Percentiles rank a stretch among this genome's conserved stretches.
phyloP scores from a whole-genome alignment of 352 stramenopile genomes.

The Elongisporangium undulatum region DNA sequence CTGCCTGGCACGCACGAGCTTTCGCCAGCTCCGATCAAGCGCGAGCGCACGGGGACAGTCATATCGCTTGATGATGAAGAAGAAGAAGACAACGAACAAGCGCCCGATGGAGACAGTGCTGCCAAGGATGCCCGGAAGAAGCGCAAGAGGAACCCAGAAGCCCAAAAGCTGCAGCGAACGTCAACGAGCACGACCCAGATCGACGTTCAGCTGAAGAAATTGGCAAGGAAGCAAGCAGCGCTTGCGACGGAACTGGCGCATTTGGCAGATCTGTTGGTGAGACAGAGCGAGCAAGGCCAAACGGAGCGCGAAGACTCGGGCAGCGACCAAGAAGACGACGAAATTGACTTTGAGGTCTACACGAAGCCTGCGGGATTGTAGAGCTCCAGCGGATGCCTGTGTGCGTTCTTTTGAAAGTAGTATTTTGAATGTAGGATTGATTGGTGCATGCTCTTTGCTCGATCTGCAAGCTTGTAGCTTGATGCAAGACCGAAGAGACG shows the following conservation, averaged over 20 bases:
- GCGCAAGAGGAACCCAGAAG: background rate
- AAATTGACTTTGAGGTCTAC: background rate
- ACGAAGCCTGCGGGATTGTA: background rate
- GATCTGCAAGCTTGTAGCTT: too few species aligned
- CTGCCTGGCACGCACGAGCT: background rate
- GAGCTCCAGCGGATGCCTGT: too few species aligned
- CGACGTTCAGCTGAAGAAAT: background rate
- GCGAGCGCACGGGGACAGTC: background rate
- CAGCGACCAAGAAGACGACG: background rate
- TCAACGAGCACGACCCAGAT: background rate
- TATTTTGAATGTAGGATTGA: too few species aligned
- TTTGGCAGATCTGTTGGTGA: background rate
- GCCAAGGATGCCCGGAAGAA: background rate
- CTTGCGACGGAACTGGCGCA: background rate
- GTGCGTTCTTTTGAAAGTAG: too few species aligned
- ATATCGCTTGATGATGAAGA: background rate
- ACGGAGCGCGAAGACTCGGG: background rate
- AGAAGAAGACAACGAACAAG: background rate
- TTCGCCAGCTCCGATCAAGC: background rate
- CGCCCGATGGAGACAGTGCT: too few species aligned
- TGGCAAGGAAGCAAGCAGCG: background rate
- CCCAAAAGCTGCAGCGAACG: background rate
- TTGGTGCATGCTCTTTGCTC: too few species aligned
- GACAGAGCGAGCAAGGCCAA: background rate
- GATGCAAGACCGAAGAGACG: too few species aligned